Evolutionary conservation across 176 grass and related monocot genomes (phyloP).

Genomic region (Olyra latifolia): DNA sequence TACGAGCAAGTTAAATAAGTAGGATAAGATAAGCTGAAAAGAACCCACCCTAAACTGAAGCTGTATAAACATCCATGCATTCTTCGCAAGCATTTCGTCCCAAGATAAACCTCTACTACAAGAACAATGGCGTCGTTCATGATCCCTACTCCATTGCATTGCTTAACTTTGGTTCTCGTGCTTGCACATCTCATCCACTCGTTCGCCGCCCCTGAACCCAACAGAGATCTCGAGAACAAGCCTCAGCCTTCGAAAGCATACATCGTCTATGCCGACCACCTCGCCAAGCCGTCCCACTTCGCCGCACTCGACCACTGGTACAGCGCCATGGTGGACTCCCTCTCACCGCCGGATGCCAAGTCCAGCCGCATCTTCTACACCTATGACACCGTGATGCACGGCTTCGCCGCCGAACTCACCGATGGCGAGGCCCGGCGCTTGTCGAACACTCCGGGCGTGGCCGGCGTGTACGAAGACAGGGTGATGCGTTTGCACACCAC

Average conservation of each 20-base stretch:
- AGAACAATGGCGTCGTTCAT: slow-evolving; percentile 5
- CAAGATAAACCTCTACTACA: not conserved
- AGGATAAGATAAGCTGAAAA: too few species aligned
- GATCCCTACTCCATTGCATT: not conserved
- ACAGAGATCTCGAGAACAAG: not conserved
- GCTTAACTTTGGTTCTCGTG: not conserved
- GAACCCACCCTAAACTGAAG: too few species aligned
- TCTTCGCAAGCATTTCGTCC: too few species aligned
- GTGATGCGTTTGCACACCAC: slow-evolving; percentile 24
- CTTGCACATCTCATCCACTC: not conserved
- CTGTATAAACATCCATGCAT: not conserved
- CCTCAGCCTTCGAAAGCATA: not conserved
- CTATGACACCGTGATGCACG: slow-evolving; percentile 37
- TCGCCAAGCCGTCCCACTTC: slow-evolving; percentile 21
- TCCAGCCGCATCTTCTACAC: slow-evolving; percentile 12
- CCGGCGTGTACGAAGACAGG: slow-evolving; percentile 26
- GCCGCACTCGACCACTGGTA: slow-evolving; percentile 18
- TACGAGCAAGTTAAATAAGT: too few species aligned
- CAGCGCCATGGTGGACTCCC: slow-evolving; percentile 17
- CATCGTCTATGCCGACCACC: slow-evolving; percentile 7
- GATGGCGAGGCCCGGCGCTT: slow-evolving; percentile 9
- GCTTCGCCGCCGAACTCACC: slow-evolving; percentile 34
- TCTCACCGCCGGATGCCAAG: not conserved
- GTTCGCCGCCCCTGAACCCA: not conserved
- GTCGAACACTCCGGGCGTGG: slow-evolving; percentile 15